Evolutionary conservation across 768 basidiomycete species (phyloP).

Genomic region (Favolaschia claudopus): DNA sequence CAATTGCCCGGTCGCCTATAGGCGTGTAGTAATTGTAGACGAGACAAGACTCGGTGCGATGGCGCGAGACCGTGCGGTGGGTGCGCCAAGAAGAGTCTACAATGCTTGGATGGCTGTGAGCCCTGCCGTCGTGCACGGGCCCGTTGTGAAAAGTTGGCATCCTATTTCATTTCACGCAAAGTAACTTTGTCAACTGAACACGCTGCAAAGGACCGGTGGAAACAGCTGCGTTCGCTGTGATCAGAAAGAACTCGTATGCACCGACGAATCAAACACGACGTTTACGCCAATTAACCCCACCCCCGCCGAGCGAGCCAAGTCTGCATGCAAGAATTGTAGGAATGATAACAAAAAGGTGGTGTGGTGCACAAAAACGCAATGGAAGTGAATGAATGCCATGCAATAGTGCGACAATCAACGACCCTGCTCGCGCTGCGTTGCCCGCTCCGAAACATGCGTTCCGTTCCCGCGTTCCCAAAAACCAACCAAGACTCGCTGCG

Average conservation of each 20-base stretch:
- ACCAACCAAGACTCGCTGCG: slow-evolving; percentile 65
- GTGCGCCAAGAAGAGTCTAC: slow-evolving; percentile 64
- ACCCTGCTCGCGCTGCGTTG: slow-evolving; percentile 66
- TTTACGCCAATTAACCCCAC: slow-evolving; percentile 31
- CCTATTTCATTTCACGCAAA: background rate
- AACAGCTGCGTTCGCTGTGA: slow-evolving; percentile 62
- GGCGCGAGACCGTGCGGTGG: slow-evolving; percentile 65
- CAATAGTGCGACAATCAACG: slow-evolving; percentile 67
- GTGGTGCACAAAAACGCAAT: slow-evolving; percentile 1
- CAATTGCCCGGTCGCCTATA: slow-evolving; percentile 28
- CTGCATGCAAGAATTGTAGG: slow-evolving; percentile 67
- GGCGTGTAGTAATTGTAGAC: slow-evolving; percentile 68
- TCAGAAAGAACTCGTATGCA: slow-evolving; percentile 58
- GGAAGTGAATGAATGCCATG: slow-evolving; percentile 5
- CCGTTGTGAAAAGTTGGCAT: slow-evolving; percentile 51
- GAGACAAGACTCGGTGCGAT: slow-evolving; percentile 70
- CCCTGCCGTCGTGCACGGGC: slow-evolving; percentile 64
- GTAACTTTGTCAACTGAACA: background rate
- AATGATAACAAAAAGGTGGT: slow-evolving; percentile 71
- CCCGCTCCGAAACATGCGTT: slow-evolving; percentile 61
- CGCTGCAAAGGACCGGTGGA: slow-evolving; percentile 33
- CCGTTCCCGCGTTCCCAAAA: slow-evolving; percentile 65
- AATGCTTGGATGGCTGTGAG: slow-evolving; percentile 70
- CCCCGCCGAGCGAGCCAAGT: slow-evolving; percentile 58
- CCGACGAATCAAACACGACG: slow-evolving; percentile 47